phyloP scores from a whole-genome alignment of 352 stramenopile species.

The Globisporangium cylindrosporum region DNA sequence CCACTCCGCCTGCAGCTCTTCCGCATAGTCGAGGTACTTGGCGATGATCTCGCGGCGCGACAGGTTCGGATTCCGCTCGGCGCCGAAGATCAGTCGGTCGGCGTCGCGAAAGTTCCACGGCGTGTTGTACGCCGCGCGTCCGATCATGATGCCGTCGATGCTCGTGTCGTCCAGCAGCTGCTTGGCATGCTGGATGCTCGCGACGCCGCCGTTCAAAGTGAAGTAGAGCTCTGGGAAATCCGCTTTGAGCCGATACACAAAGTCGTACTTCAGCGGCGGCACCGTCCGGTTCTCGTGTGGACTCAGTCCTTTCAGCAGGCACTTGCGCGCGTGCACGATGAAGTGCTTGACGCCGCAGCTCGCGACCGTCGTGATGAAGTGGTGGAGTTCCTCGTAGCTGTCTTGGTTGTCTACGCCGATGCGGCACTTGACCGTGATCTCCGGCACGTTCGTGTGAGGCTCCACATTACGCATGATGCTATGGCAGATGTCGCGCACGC shows the following conservation, averaged over 20 bases:
- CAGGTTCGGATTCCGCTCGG: conserved; percentile 67
- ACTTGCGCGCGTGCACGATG: conserved; percentile 98
- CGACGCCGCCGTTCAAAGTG: conserved; percentile 97
- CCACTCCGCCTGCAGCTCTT: conserved; percentile 74
- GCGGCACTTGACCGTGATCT: conserved; percentile 98
- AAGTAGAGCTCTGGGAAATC: conserved; percentile 97
- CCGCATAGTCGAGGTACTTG: conserved; percentile 85
- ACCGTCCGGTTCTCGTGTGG: conserved; percentile 98
- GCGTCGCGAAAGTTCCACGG: conserved; percentile 88
- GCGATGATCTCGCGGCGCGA: conserved; percentile 84
- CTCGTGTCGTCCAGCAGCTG: conserved; percentile 79
- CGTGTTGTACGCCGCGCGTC: conserved; percentile 84
- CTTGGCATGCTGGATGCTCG: conserved; percentile 89
- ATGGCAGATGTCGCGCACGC: conserved; percentile 91
- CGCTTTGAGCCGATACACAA: conserved; percentile 91
- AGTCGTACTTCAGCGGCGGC: conserved; percentile 94
- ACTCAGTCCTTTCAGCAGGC: conserved; percentile 94
- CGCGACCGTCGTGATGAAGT: conserved; percentile 93
- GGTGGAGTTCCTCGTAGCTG: conserved; percentile 89
- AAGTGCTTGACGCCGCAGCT: conserved; percentile 93
- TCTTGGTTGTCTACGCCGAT: conserved; percentile 96
- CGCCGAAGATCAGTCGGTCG: conserved; percentile 80
- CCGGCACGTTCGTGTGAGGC: conserved; percentile 24
- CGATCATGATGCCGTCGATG: conserved; percentile 90
- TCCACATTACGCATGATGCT: conserved; percentile 73